Base-by-base conservation (phyloP, 148 eudicot genomes). In the Vaccinium macrocarpon region DNA sequence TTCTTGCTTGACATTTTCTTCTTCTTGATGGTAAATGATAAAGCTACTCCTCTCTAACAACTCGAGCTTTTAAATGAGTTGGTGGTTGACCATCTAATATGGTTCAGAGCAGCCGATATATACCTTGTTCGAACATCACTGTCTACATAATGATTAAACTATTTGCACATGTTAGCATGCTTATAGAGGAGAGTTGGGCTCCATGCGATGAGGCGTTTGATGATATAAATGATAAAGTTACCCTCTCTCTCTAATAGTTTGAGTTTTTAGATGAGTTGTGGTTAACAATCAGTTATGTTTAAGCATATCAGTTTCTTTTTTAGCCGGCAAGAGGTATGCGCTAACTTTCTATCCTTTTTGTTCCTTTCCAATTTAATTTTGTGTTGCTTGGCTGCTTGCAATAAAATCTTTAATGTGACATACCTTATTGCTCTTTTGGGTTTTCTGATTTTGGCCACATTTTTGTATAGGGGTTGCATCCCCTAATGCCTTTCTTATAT, bases 301-400 rank as follows among this genome's bases (percentile, higher is more conserved):
- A 35, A 82, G 29, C 61, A 18, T 16, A 8, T 52, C 46, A 82
- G 59, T n/a, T 75, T n/a, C 52, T 80, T 6, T 71, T 38, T 50
- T 52, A 19, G 10, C 25, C 64, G 8, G 5, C 66, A 66, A 29
- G 23, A 79, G 52, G 51, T 66, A 75, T 51, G 76, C 59, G 50
- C 50, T 76, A n/a, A n/a, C 29, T 59, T 66, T 29, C 21, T 79
- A 7, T 11, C 52, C 78, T 66, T 61, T 78, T 71, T 49, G 32
- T 50, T 18, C 3, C 51, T 46, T 55, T 38, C 46, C 78, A 56
- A 35, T 15, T 74, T 15, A 16, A 71, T 46, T 76, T 49, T 32
- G 14, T 77, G 68, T 73, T 84, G 57, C 74, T 82, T 84, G 82
- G 68, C 68, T 84, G 57, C 74, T 82, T 84, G 82, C 62, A 81